Evolutionary conservation across 2,329 filamentous ascomycete species (phyloP).

Genomic region (Aspergillus ibericus): DNA sequence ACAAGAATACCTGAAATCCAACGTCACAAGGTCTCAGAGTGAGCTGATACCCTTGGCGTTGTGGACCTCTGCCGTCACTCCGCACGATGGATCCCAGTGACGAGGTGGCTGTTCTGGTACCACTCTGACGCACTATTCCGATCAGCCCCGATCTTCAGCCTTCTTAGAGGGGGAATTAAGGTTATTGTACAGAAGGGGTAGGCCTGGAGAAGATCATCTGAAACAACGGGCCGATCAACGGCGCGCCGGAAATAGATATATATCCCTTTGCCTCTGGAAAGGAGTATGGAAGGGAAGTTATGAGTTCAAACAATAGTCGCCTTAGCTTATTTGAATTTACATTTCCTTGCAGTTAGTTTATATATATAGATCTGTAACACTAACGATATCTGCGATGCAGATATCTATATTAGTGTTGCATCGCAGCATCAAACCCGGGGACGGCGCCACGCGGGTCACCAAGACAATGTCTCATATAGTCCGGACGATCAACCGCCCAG

Average conservation of each 20-base stretch:
- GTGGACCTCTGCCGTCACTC: not conserved
- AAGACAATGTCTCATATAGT: conserved; percentile 2
- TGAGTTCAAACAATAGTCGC: no score
- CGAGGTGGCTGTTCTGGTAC: not conserved
- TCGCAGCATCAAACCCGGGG: not conserved
- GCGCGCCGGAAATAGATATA: not conserved
- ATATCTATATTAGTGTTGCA: no score
- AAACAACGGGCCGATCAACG: not conserved
- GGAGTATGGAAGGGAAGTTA: not conserved
- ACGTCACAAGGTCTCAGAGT: not conserved
- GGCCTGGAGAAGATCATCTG: not conserved
- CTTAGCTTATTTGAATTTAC: not conserved
- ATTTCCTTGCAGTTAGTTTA: not conserved
- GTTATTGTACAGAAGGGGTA: not conserved
- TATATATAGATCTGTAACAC: not conserved
- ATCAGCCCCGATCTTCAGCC: not conserved
- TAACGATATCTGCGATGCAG: not conserved
- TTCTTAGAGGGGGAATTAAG: not conserved
- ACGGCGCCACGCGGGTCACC: not conserved
- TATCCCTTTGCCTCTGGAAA: not conserved
- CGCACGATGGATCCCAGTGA: not conserved
- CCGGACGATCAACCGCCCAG: not conserved
- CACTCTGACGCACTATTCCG: not conserved
- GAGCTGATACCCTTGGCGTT: not conserved
- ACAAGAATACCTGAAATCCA: not conserved